These are phyloP conservation scores for Physcomitrium patens DNA, from an alignment of 225 moss, liverwort and hornwort genomes.

Conservation along the genomic window DNA sequence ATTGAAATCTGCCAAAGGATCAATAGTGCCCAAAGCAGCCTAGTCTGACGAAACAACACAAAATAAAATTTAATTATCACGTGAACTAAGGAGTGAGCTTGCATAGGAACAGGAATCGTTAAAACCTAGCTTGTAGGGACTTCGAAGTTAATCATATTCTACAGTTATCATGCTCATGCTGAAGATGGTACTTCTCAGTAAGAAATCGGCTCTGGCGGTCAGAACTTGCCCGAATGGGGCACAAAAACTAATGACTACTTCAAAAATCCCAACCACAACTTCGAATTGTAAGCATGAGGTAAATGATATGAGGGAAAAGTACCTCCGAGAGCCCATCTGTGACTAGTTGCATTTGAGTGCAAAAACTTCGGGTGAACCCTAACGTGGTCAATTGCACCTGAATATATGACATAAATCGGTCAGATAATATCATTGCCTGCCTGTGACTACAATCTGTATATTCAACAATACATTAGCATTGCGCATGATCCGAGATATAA, in stretches of 20 bases:
- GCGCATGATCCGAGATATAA: background rate
- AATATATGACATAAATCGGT: background rate
- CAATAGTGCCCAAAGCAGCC: background rate
- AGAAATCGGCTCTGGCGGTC: background rate
- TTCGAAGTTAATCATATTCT: background rate
- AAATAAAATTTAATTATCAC: background rate
- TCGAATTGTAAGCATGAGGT: background rate
- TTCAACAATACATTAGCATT: background rate
- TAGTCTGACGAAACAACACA: background rate
- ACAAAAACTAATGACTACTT: background rate
- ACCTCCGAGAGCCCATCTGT: conserved; percentile 84
- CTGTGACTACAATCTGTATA: background rate
- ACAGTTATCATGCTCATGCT: background rate
- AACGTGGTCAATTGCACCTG: conserved; percentile 80
- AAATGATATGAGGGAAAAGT: conserved; percentile 8
- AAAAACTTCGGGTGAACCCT: conserved; percentile 86
- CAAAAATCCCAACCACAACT: background rate
- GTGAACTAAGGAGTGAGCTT: background rate
- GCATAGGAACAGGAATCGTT: background rate
- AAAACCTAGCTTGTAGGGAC: background rate
- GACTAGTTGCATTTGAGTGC: conserved; percentile 84
- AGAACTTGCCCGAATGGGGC: no score
- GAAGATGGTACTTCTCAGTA: background rate
- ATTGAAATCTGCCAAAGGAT: conserved; percentile 11
- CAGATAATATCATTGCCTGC: background rate